These are phyloP conservation scores for Acmispon strigosus DNA, from an alignment of 306 rosid species.

Conservation along the genomic window DNA sequence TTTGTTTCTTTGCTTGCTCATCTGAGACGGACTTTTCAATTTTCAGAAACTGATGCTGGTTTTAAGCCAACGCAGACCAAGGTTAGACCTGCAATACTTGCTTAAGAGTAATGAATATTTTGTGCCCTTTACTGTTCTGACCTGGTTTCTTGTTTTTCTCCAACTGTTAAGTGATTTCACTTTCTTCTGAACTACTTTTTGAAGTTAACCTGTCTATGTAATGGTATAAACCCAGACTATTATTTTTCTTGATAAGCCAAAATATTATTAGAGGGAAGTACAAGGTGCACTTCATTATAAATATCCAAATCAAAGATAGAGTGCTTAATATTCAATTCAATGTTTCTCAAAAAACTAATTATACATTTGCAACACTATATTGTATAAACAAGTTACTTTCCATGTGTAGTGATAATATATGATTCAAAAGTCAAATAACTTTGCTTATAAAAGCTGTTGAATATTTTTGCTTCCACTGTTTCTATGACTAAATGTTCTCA, in stretches of 20 bases:
- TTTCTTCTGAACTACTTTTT: not conserved
- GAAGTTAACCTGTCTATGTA: not conserved
- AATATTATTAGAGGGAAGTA: no score
- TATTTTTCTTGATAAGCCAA: no score
- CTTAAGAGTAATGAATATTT: not conserved
- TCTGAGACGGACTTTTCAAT: not conserved
- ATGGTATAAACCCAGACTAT: not conserved
- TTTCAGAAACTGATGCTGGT: conserved; percentile 67
- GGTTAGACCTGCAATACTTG: conserved; percentile 25
- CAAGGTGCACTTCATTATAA: no score
- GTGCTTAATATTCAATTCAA: no score
- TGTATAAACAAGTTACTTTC: no score
- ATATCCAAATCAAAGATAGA: no score
- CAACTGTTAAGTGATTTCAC: not conserved
- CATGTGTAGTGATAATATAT: no score
- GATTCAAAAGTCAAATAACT: no score
- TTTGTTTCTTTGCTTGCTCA: not conserved
- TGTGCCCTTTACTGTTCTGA: not conserved
- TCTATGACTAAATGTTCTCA: not conserved
- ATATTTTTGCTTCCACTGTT: not conserved
- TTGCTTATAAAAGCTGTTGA: not conserved
- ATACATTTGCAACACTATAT: no score
- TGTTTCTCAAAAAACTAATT: no score
- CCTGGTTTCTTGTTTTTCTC: not conserved
- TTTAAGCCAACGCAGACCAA: conserved; percentile 56